Evolutionary conservation across 805 yeast species (phyloP).

Genomic region (Wickerhamiella spandovensis): DNA sequence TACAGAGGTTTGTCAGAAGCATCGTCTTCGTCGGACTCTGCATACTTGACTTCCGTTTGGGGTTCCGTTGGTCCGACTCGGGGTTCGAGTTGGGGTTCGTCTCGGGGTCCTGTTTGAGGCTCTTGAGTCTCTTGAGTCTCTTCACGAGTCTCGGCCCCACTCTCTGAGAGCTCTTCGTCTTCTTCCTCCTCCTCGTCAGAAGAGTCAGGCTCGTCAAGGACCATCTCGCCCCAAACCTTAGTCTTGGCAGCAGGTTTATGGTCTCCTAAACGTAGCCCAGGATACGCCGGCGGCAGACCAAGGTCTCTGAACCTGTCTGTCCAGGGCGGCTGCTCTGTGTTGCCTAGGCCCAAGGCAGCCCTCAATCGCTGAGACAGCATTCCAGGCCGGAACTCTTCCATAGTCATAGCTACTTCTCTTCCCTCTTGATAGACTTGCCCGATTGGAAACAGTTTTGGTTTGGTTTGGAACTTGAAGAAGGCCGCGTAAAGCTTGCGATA

Average conservation of each 20-base stretch:
- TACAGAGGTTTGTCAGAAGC: neutral
- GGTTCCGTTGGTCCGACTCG: too few relatives aligned
- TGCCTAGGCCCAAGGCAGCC: conserved; percentile 54
- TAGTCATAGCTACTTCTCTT: conserved; percentile 37
- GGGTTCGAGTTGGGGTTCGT: too few relatives aligned
- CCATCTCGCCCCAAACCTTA: conserved; percentile 7
- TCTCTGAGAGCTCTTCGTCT: neutral
- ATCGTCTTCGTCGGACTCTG: neutral
- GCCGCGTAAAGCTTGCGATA: conserved; percentile 73
- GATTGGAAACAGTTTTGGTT: conserved; percentile 52
- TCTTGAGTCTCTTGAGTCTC: neutral
- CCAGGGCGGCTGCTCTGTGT: conserved; percentile 68
- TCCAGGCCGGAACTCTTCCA: conserved; percentile 49
- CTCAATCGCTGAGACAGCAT: conserved; percentile 45
- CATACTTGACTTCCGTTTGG: neutral
- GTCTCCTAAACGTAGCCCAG: conserved; percentile 28
- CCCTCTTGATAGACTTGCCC: conserved; percentile 81
- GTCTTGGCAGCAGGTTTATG: neutral
- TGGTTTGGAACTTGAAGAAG: conserved; percentile 67
- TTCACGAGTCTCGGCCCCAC: neutral
- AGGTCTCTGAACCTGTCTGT: conserved; percentile 45
- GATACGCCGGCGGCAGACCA: conserved; percentile 81
- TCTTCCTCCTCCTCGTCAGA: neutral
- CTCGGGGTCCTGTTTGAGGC: too few relatives aligned
- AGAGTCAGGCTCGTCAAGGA: neutral